Evolutionary conservation across 2,329 filamentous ascomycete genomes (phyloP), one percentile per base, ranked within the genome.

Genomic region (Calonectria hongkongensis): DNA sequence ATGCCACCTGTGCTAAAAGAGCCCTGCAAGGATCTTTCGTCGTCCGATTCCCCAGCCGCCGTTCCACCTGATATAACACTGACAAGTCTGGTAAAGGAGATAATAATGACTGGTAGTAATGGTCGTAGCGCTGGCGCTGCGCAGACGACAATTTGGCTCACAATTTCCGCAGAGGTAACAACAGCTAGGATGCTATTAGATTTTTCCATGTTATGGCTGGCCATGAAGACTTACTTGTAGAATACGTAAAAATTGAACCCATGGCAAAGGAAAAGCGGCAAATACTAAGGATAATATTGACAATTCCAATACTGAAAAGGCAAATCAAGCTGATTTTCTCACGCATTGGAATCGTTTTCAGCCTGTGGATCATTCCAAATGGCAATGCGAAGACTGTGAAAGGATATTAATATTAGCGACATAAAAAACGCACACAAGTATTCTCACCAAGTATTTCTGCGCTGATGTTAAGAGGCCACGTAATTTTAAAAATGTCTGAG

Each of bases 361-460:
- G 36, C 5, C 33, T 27, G 16, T 9, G 12, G 2, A 60, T 21
- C 54, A 60, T 60, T 27, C 54, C 54, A 41, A 60, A 60, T 0
- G 54, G 54, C 21, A 60, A 16, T 6, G 16, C 3, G 28, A 60
- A 60, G 15, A 60, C 54, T 60, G 8, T 4, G 8, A 12, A 21
- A 41, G 13, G 18, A 27, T 8, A 9, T 28, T 41, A 60, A 33
- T 15, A 60, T 2, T 2, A 18, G 5, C 12, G 21, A 6, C 3
- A n/a, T 13, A 10, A n/a, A 21, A 15, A 15, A 4, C 1, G 4
- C 15, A 36, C 18, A 43, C 12, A 6, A 9, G 13, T 2, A 6
- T 25, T 41, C 54, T 41, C 21, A 60, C 54, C 33, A 10, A 60
- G 33, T 41, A 60, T 41, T 60, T 60, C 54, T 6, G 54, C 54